phyloP scores from a whole-genome alignment of 2,329 filamentous ascomycete genomes.

The Karstenula rhodostoma region DNA sequence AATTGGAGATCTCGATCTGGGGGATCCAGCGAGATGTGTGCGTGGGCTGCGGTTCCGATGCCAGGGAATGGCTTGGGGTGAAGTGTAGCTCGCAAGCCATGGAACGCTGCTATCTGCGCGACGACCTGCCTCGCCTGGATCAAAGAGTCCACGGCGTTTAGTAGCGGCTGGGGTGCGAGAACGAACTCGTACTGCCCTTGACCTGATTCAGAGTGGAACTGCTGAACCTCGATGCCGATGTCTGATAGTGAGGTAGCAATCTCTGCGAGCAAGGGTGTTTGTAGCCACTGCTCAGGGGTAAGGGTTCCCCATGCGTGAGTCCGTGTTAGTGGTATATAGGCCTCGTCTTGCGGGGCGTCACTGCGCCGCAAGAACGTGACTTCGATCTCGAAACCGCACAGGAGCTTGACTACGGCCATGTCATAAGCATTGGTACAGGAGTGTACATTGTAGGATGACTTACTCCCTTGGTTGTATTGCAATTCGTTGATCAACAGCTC shows the following conservation, averaged over 20 bases:
- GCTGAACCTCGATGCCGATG: slow-evolving; percentile 72
- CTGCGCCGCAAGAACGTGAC: slow-evolving; percentile 71
- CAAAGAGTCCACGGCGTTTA: slow-evolving; percentile 75
- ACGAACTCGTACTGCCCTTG: slow-evolving; percentile 81
- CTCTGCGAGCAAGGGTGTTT: slow-evolving; percentile 69
- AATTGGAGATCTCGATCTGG: slow-evolving; percentile 67
- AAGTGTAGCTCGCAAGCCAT: slow-evolving; percentile 73
- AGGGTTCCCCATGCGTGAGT: slow-evolving; percentile 77
- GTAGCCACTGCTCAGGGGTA: slow-evolving; percentile 67
- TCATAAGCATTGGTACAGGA: background rate
- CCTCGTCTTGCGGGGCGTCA: slow-evolving; percentile 40
- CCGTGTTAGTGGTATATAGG: slow-evolving; percentile 59
- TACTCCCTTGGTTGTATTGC: slow-evolving; percentile 54
- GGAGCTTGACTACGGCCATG: slow-evolving; percentile 58
- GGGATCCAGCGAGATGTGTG: slow-evolving; percentile 72
- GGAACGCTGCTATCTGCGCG: slow-evolving; percentile 66
- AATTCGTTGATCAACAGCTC: slow-evolving; percentile 61
- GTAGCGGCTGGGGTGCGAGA: slow-evolving; percentile 67
- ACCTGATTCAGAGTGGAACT: slow-evolving; percentile 78
- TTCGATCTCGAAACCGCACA: slow-evolving; percentile 84
- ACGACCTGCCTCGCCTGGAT: slow-evolving; percentile 76
- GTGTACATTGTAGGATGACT: background rate
- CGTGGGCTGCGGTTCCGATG: slow-evolving; percentile 73
- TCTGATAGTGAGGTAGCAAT: slow-evolving; percentile 68
- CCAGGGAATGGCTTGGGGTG: slow-evolving; percentile 73